Evolutionary conservation across 805 yeast genomes (phyloP).

Genomic region (Groenewaldozyma tartarivorans): DNA sequence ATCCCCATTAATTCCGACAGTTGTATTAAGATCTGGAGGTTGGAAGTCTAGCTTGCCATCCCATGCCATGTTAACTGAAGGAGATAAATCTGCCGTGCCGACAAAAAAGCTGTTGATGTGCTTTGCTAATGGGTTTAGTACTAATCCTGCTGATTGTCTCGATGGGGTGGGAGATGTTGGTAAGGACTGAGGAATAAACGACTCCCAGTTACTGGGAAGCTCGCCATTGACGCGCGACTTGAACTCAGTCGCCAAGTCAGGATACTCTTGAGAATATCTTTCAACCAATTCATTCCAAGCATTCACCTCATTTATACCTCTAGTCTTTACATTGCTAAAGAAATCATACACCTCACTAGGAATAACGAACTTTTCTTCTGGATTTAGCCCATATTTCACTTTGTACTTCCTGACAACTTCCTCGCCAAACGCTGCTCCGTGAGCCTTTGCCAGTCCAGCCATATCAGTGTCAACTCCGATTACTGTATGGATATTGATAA

Average conservation of each 20-base stretch:
- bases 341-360: constrained; percentile 74
- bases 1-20: too few species aligned
- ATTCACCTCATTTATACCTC: constrained; percentile 57
- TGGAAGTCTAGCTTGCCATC: constrained; percentile 82
- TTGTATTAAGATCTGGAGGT: constrained; percentile 75
- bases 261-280: constrained; percentile 57
- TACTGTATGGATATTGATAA: constrained; percentile 80
- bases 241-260: constrained; percentile 70
- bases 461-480: constrained; percentile 87
- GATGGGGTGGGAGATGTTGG: constrained; percentile 89
- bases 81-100: constrained; percentile 97
- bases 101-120: constrained; percentile 84
- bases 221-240: constrained; percentile 66
- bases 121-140: constrained; percentile 51
- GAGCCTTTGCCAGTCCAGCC: constrained; percentile 85
- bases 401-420: constrained; percentile 81
- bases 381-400: constrained; percentile 75
- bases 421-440: constrained; percentile 91
- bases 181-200: constrained; percentile 68
- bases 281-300: constrained; percentile 65
- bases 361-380: too few species aligned
- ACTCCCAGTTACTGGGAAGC: constrained; percentile 65
- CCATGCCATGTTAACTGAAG: constrained; percentile 73
- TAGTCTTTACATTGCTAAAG: constrained; percentile 45
- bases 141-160: constrained; percentile 78